Percentiles rank a stretch among this genome's conserved stretches.
phyloP scores from a whole-genome alignment of 2,329 filamentous ascomycete genomes.

The Talaromyces marneffei region DNA sequence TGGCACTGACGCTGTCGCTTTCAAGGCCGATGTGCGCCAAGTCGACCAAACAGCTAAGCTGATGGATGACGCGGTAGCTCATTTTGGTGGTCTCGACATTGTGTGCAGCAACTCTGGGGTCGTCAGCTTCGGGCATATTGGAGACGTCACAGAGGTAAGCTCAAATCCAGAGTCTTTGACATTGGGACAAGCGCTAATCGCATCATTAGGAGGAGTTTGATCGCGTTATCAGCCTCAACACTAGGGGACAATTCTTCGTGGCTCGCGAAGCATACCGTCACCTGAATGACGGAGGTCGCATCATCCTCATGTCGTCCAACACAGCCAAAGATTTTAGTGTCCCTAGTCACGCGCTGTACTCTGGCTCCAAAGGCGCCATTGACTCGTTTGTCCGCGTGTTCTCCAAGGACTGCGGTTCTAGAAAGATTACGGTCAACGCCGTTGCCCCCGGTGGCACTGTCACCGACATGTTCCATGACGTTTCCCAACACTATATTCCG shows the following conservation, averaged over 20 bases:
- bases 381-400: conserved; percentile 71
- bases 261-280: conserved; percentile 68
- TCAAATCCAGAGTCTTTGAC: background rate
- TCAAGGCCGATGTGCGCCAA: conserved; percentile 42
- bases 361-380: conserved; percentile 69
- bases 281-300: conserved; percentile 61
- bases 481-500: conserved; percentile 1
- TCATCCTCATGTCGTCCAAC: conserved; percentile 70
- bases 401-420: conserved; percentile 57
- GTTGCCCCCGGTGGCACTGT: conserved; percentile 9
- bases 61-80: conserved; percentile 18
- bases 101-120: conserved; percentile 44
- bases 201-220: conserved; percentile 56
- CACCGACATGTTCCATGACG: conserved; percentile 9
- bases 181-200: background rate
- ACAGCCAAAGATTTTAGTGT: conserved; percentile 62
- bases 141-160: conserved; percentile 54
- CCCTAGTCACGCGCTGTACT: conserved; percentile 66
- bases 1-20: conserved; percentile 37
- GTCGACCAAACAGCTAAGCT: conserved; percentile 27
- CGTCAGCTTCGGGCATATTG: conserved; percentile 62
- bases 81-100: conserved; percentile 25
- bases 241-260: conserved; percentile 69
- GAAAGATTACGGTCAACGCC: conserved; percentile 4
- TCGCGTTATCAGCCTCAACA: conserved; percentile 64